Percentiles rank a stretch among this genome's conserved stretches.
Conservation (phyloP, 2,329 filamentous ascomycete species). For the Diaporthe helianthi region DNA sequence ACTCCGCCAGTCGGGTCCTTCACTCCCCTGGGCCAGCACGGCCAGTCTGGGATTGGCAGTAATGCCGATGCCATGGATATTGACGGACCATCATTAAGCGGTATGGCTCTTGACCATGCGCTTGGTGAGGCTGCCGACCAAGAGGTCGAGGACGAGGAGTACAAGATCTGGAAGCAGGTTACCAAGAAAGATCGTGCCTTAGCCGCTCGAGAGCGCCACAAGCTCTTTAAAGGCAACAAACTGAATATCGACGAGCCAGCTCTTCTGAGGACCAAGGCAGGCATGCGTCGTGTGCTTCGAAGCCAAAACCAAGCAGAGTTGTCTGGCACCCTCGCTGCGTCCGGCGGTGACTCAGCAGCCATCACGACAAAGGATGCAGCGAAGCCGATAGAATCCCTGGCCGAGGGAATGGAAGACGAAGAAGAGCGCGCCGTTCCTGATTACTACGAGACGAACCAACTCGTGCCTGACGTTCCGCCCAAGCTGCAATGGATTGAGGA, state of each 20-base stretch:
- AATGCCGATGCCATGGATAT: conserved; percentile 88
- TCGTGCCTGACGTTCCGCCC: conserved; percentile 82
- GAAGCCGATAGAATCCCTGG: conserved; percentile 75
- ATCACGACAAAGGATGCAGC: conserved; percentile 56
- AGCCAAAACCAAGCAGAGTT: conserved; percentile 75
- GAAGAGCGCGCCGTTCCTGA: conserved; percentile 87
- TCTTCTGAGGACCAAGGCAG: conserved; percentile 80
- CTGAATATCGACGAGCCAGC: conserved; percentile 89
- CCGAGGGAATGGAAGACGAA: conserved; percentile 93
- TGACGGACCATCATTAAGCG: conserved; percentile 76
- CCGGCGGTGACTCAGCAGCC: conserved; percentile 52
- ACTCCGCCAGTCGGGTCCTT: conserved; percentile 73
- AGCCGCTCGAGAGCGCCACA: conserved; percentile 83
- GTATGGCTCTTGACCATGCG: conserved; percentile 67
- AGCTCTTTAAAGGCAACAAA: conserved; percentile 84
- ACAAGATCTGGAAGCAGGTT: conserved; percentile 98
- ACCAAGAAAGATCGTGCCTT: conserved; percentile 94
- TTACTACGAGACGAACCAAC: conserved; percentile 89
- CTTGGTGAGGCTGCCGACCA: conserved; percentile 75
- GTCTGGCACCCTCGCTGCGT: conserved; percentile 49
- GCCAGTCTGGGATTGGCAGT: conserved; percentile 55
- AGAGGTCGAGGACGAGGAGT: conserved; percentile 88
- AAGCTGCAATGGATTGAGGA: conserved; percentile 90
- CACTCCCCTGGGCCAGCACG: conserved; percentile 31
- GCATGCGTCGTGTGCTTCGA: conserved; percentile 87